Evolutionary conservation across 1,284 basidiomycete species (phyloP).

Genomic region (Austroboletus niveus): DNA sequence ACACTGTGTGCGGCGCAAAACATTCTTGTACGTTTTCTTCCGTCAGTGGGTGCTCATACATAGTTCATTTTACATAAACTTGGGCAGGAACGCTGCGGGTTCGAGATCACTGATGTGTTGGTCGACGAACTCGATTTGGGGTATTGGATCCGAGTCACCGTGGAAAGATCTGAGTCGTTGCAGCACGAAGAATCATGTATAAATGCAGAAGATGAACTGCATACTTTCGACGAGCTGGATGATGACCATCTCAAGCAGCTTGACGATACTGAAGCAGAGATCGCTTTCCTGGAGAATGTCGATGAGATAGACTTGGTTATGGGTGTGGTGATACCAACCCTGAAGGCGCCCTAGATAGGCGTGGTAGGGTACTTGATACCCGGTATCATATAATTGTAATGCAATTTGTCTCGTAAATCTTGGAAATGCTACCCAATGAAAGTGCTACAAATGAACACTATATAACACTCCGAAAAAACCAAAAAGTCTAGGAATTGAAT

Average conservation of each 20-base stretch:
- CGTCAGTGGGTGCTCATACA: not conserved
- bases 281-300: not conserved
- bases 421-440: no score
- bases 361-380: not conserved
- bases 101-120: conserved; percentile 4
- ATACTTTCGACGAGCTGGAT: not conserved
- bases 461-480: no score
- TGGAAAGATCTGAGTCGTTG: not conserved
- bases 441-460: no score
- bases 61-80: not conserved
- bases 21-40: conserved; percentile 7
- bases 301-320: not conserved
- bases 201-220: no score
- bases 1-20: conserved; percentile 3
- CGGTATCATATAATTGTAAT: not conserved
- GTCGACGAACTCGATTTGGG: conserved; percentile 18
- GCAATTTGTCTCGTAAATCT: no score
- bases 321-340: not conserved
- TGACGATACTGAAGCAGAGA: not conserved
- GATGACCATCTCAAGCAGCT: not conserved
- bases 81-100: not conserved
- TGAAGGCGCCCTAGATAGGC: not conserved
- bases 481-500: no score
- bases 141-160: conserved; percentile 16
- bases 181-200: not conserved